Evolutionary conservation across 768 basidiomycete genomes (phyloP).

Genomic region (Auriscalpium microsporum): DNA sequence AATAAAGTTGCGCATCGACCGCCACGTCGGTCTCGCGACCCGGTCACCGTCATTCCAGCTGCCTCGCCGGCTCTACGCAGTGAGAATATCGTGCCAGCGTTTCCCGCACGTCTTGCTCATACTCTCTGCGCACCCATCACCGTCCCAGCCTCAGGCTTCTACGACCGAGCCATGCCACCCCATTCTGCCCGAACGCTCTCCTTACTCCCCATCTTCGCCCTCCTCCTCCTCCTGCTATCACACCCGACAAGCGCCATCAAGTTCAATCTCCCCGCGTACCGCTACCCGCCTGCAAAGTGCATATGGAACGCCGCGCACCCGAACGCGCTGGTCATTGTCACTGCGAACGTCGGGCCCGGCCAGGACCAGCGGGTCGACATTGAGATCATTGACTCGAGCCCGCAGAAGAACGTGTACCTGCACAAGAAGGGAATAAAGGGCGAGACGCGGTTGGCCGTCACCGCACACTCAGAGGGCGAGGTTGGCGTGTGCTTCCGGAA

Average conservation of each 20-base stretch:
- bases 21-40: too few species aligned
- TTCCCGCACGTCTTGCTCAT: too few species aligned
- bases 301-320: constrained; percentile 91
- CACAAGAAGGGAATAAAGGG: constrained; percentile 81
- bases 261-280: constrained; percentile 65
- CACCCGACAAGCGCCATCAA: constrained; percentile 60
- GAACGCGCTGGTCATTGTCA: constrained; percentile 89
- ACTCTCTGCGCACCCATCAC: too few species aligned
- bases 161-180: too few species aligned
- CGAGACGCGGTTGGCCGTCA: constrained; percentile 90
- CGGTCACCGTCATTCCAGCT: too few species aligned
- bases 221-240: constrained; percentile 20
- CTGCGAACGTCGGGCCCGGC: constrained; percentile 81
- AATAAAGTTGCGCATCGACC: too few species aligned
- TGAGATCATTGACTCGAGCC: constrained; percentile 85
- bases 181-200: neutral
- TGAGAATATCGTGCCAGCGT: too few species aligned
- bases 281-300: constrained; percentile 74
- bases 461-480: constrained; percentile 88
- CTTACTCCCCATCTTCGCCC: constrained; percentile 15
- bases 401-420: constrained; percentile 81
- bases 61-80: too few species aligned
- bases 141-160: too few species aligned
- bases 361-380: constrained; percentile 80
- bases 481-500: constrained; percentile 95